Percentiles rank a stretch among this genome's conserved stretches.
phyloP scores from a whole-genome alignment of 768 basidiomycete species.

The Tephrocybe sp. region DNA sequence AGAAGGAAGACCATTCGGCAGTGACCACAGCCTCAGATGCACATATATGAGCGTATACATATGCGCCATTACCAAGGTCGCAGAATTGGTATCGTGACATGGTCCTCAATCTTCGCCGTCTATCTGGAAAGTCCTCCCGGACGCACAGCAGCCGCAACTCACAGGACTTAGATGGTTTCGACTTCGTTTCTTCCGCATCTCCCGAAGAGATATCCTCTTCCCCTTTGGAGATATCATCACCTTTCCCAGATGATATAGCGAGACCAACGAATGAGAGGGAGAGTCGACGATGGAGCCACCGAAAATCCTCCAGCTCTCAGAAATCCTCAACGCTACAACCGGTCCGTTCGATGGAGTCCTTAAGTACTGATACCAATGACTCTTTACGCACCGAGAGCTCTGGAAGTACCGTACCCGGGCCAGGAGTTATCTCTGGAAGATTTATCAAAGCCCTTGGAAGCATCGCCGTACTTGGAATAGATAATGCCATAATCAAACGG shows the following conservation, averaged over 20 bases:
- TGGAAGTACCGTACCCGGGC: conserved; percentile 9
- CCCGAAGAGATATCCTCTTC: not conserved
- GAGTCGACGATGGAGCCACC: conserved; percentile 1
- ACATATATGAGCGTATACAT: too few species aligned
- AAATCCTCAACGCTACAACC: not conserved
- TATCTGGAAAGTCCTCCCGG: conserved; percentile 2
- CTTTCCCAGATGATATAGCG: not conserved
- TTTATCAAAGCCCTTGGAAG: conserved; percentile 11
- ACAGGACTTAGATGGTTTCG: not conserved
- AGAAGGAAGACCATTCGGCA: not conserved
- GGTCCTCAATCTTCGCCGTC: conserved; percentile 8
- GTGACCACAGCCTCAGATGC: not conserved
- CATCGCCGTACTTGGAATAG: conserved; percentile 9
- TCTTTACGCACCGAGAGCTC: conserved; percentile 3
- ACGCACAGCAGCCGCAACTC: not conserved
- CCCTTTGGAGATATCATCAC: not conserved
- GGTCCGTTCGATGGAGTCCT: not conserved
- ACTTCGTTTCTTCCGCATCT: not conserved
- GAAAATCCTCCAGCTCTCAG: not conserved
- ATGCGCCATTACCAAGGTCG: too few species aligned
- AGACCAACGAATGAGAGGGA: not conserved
- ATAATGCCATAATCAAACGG: conserved; percentile 7
- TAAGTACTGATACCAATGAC: not conserved
- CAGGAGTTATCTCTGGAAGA: conserved; percentile 7
- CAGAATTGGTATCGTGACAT: not conserved